Percentiles rank a stretch among this genome's conserved stretches.
Evolutionary conservation across 495 filamentous ascomycete genomes (phyloP).

Genomic region (Tuber microsphaerosporum): DNA sequence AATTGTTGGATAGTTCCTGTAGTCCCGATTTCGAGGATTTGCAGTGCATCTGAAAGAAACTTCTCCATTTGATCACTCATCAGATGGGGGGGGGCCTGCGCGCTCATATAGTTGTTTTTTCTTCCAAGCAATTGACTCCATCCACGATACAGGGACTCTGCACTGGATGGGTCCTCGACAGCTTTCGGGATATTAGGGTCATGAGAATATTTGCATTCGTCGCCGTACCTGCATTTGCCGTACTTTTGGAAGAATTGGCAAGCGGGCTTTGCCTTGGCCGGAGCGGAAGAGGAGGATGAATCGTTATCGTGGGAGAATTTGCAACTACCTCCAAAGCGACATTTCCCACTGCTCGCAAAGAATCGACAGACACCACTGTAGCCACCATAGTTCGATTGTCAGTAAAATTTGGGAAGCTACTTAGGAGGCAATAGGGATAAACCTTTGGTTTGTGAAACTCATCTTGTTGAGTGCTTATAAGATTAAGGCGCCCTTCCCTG

Average conservation of each 20-base stretch:
- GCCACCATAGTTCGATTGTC: neutral
- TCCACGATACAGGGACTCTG: conserved; percentile 13
- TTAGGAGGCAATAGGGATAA: neutral
- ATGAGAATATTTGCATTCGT: conserved; percentile 28
- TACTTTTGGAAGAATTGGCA: conserved; percentile 21
- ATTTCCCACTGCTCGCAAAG: conserved; percentile 13
- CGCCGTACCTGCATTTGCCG: conserved; percentile 18
- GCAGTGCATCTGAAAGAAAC: conserved; percentile 19
- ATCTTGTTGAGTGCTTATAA: neutral
- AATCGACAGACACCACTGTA: conserved; percentile 7
- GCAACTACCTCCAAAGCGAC: conserved; percentile 7
- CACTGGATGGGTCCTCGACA: conserved; percentile 12
- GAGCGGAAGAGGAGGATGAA: neutral
- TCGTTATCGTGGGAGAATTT: conserved; percentile 11
- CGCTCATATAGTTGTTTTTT: neutral
- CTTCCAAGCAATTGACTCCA: conserved; percentile 21
- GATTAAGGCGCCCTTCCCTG: neutral
- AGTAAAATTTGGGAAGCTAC: neutral
- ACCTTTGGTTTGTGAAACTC: conserved; percentile 5
- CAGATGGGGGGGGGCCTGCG: neutral
- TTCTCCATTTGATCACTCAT: conserved; percentile 18
- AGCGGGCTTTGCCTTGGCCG: conserved; percentile 8
- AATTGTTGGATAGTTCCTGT: conserved; percentile 30
- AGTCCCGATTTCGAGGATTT: conserved; percentile 32
- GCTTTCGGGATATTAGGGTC: conserved; percentile 3